Percentiles rank a stretch among this genome's conserved stretches.
phyloP scores from a whole-genome alignment of 73 alveolate species.

The Tetrahymena elliotti region DNA sequence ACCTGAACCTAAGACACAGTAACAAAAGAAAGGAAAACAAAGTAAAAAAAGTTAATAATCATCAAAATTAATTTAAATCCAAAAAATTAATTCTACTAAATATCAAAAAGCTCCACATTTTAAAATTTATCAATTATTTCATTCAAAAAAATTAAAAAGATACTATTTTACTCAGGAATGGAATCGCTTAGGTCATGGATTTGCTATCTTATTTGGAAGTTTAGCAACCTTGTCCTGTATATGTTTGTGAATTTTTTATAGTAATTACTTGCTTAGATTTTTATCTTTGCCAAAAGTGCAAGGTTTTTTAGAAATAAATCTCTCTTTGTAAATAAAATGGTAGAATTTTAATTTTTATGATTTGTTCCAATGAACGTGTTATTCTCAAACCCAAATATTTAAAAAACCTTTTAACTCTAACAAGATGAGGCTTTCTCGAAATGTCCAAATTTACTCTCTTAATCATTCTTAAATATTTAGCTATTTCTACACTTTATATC shows the following conservation, averaged over 20 bases:
- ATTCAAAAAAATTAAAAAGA: neutral
- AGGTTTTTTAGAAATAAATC: neutral
- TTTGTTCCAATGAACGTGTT: neutral
- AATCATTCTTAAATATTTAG: neutral
- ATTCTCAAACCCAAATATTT: neutral
- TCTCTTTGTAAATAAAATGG: neutral
- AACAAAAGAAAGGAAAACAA: neutral
- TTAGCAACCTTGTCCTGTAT: neutral
- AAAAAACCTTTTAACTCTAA: neutral
- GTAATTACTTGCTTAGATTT: neutral
- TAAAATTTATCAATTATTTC: neutral
- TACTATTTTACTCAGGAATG: neutral
- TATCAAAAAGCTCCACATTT: neutral
- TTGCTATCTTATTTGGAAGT: neutral
- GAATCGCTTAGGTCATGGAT: neutral
- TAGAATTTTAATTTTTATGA: neutral
- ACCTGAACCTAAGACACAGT: neutral
- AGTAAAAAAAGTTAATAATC: neutral
- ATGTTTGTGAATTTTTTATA: neutral
- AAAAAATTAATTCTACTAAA: neutral
- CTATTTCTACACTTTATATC: neutral
- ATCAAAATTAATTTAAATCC: neutral
- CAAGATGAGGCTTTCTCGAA: neutral
- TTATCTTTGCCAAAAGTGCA: neutral
- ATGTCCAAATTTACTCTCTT: neutral